These are phyloP conservation scores for Fraxinus sp. DNA, from an alignment of 305 asterid species.

Conservation along the genomic window DNA sequence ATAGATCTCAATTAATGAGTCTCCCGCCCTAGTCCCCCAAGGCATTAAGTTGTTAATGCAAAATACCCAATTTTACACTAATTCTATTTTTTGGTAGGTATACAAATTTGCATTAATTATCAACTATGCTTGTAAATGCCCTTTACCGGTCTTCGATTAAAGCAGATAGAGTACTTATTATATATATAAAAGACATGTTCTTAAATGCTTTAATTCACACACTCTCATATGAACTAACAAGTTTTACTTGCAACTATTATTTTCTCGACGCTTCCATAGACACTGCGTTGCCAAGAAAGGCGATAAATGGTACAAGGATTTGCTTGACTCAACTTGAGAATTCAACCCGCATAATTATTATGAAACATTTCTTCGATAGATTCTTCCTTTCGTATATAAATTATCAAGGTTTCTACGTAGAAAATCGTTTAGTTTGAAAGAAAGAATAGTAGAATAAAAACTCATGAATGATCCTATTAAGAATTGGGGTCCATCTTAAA, in stretches of 20 bases:
- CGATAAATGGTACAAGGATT: background rate
- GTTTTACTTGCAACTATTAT: background rate
- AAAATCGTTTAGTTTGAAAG: background rate
- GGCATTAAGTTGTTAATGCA: background rate
- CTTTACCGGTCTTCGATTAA: background rate
- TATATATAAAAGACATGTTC: background rate
- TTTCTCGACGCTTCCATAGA: background rate
- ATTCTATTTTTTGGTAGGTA: background rate
- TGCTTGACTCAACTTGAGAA: background rate
- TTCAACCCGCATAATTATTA: background rate
- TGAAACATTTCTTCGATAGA: background rate
- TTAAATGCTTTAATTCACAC: background rate
- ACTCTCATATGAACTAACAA: background rate
- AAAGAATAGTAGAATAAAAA: background rate
- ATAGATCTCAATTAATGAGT: background rate
- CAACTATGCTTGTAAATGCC: background rate
- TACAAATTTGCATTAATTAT: background rate
- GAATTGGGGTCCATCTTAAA: too few relatives aligned
- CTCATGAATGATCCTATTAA: background rate
- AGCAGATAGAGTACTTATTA: background rate
- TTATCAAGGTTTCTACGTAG: background rate
- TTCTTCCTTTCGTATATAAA: background rate
- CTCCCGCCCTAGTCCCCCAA: background rate
- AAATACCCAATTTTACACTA: background rate
- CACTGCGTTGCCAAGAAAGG: background rate